Evolutionary conservation across 192 early-diverging fungal species (phyloP).

Genomic region (Neocallimastix lanati): DNA sequence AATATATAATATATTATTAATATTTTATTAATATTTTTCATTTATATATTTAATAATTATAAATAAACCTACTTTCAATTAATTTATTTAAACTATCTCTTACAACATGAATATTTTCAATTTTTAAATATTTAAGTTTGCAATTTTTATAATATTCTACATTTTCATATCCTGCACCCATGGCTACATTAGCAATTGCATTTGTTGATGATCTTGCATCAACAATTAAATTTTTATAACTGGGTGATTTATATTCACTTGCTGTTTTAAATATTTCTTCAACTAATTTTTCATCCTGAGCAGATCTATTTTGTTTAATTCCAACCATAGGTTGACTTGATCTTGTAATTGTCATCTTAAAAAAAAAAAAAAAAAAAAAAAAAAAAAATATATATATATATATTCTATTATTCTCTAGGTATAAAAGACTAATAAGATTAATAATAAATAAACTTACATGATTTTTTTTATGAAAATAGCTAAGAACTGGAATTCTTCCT

Average conservation of each 20-base stretch:
- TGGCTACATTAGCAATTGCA: conserved; percentile 75
- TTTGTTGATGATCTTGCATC: conserved; percentile 92
- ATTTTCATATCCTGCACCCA: conserved; percentile 88
- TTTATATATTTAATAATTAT: no score
- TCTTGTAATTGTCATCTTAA: conserved; percentile 73
- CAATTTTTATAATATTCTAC: conserved; percentile 81
- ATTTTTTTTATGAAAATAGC: conserved; percentile 71
- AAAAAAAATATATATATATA: no score
- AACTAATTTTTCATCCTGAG: conserved; percentile 93
- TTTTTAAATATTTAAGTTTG: conserved; percentile 70
- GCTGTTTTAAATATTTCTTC: conserved; percentile 70
- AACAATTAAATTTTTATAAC: conserved; percentile 61
- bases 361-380: no score
- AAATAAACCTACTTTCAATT: conserved; percentile 43
- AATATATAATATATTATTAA: no score
- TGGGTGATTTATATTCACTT: neutral
- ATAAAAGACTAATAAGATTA: no score
- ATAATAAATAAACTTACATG: no score
- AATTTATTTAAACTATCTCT: conserved; percentile 69
- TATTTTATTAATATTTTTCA: no score
- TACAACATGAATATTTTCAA: conserved; percentile 98
- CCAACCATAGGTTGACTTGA: conserved; percentile 91
- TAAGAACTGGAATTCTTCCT: conserved; percentile 67
- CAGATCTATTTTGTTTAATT: conserved; percentile 78
- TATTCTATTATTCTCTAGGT: no score